Evolutionary conservation across 345 rosid species (phyloP), one percentile per base, ranked within the genome.

Genomic region (Aquilaria yunnanensis): DNA sequence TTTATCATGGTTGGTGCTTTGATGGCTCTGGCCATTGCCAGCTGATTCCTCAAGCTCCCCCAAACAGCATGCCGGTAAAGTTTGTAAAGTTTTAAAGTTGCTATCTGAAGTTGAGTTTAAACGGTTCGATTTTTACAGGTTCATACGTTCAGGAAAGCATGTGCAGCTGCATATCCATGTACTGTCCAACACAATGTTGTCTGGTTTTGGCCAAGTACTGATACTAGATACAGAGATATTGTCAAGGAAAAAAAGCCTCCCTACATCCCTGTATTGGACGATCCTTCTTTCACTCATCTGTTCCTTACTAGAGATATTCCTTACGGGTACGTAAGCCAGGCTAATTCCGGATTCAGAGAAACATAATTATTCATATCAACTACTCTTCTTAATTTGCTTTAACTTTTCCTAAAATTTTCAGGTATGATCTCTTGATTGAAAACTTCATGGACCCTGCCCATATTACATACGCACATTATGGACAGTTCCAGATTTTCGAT

Each of bases 1-100:
- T 87, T 1, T 89, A 89, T 51, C 98, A 87, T 69, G 96, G 96
- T 0, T 92, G 96, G 98, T 92, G 98, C 55, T 92, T 92, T 67
- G 65, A 69, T 59, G 96, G 96, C 58, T 77, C 89, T 23, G 96
- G 96, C 1, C 82, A 84, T 50, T 85, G 96, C 57, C 82, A 92
- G 55, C 53, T 87, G 69, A 89, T 92, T 23, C 98, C 96, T 68
- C 98, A 89, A 56, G 96, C 96, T 11, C 78, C 88, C 23, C 77
- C 60, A 2, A 87, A 85, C 53, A 96, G 92, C 12, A 95, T 95
- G 41, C 90, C 92, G 67, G 90, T 90, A 80, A 63, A 8, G 2
- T 5, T 3, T 33, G 46, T 64, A 16, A 1, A 32, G 5, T n/a
- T 11, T 23, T 23, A 23, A 62, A 11, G 12, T 34, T 23, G 23